Percentiles rank a stretch among this genome's conserved stretches.
Conservation (phyloP, 2,329 filamentous ascomycete species). For the Amylocarpus encephaloides region DNA sequence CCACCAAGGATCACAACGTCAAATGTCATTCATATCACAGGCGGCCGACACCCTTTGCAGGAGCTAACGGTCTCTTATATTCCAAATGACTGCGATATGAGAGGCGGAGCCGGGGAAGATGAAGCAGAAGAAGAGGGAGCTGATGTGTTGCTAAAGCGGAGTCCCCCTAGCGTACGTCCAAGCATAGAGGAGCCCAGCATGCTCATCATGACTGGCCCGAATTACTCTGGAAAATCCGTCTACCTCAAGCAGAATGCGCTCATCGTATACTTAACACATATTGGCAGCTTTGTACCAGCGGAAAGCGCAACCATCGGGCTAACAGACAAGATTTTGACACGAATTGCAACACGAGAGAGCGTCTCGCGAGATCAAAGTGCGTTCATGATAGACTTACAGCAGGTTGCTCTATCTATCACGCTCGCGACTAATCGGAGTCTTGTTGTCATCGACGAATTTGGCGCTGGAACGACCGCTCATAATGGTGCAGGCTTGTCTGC, state of each 20-base stretch:
- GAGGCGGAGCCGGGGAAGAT: slow-evolving; percentile 47
- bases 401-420: slow-evolving; percentile 70
- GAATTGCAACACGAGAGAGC: slow-evolving; percentile 68
- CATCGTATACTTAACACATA: slow-evolving; percentile 86
- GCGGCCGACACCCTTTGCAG: slow-evolving; percentile 82
- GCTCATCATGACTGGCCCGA: slow-evolving; percentile 82
- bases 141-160: not conserved
- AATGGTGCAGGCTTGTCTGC: slow-evolving; percentile 54
- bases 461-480: slow-evolving; percentile 53
- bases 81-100: slow-evolving; percentile 69
- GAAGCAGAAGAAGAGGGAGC: slow-evolving; percentile 15
- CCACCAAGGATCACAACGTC: slow-evolving; percentile 62
- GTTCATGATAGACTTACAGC: slow-evolving; percentile 75
- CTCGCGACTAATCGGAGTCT: slow-evolving; percentile 71
- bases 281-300: slow-evolving; percentile 88
- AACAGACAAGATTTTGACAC: slow-evolving; percentile 87
- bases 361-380: slow-evolving; percentile 54
- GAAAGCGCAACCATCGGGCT: slow-evolving; percentile 69
- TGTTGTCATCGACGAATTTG: slow-evolving; percentile 89
- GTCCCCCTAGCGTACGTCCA: slow-evolving; percentile 10
- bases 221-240: slow-evolving; percentile 94
- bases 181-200: slow-evolving; percentile 50
- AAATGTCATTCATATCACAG: slow-evolving; percentile 67
- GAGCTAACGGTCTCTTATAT: slow-evolving; percentile 80
- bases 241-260: slow-evolving; percentile 91